Evolutionary conservation across 2,329 filamentous ascomycete species (phyloP), one percentile per base, ranked within the genome.

Genomic region (Aureobasidium pullulans): DNA sequence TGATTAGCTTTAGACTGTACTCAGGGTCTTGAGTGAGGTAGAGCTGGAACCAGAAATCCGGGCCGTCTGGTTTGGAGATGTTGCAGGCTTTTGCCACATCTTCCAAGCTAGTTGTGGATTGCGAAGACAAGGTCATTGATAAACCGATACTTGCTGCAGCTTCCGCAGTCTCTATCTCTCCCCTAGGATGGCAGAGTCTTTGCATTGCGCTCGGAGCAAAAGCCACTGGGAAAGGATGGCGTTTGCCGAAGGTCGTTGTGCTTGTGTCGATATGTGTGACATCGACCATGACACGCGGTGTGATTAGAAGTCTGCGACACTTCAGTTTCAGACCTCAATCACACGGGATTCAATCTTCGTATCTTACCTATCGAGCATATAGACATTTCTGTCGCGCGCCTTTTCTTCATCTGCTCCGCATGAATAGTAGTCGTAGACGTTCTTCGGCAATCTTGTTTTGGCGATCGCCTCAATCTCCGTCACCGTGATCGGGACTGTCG

Each of bases 241-340:
- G 66, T 60, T 66, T 70, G 2, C 78, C 79, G 11, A 81, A 77
- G 11, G 83, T 70, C 0, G 72, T 71, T 0, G 75, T 75, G 4
- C 70, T 73, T 1, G 75, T 75, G 60, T 76, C 71, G 37, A 76
- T 66, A 6, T 62, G 61, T 1, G 68, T 69, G 11, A 76, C 72
- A 63, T 76, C 72, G 32, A 68, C 63, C 7, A 76, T 66, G 1
- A 76, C 72, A 16, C 74, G 68, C 9, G 66, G 63, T 52, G 70
- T 64, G 61, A 71, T 36, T 19, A 61, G 47, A 47, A 69, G 64
- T 62, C 62, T 62, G 8, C 29, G 8, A 15, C 15, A 4, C 9
- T 13, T 40, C 7, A 52, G 16, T 15, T 6, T 13, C 29, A 49
- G 11, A 8, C 3, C 8, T 7, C 37, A n/a, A 19, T 11, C 6